phyloP scores from a whole-genome alignment of 768 basidiomycete genomes.

The Rhodosporidiobolus odoratus region DNA sequence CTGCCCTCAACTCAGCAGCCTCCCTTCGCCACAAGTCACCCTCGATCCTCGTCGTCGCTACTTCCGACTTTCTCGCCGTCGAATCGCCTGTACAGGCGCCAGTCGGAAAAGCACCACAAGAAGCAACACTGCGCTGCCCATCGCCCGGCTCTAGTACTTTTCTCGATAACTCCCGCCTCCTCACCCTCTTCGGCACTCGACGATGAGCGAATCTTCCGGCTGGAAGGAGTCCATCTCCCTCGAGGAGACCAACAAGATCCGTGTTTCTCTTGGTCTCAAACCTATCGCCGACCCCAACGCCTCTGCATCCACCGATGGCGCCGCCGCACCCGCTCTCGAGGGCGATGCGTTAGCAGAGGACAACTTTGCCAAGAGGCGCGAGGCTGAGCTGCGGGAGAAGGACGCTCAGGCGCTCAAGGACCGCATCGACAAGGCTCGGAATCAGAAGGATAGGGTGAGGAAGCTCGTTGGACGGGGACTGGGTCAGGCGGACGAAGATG shows the following conservation, averaged over 20 bases:
- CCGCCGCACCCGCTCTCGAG: constrained; percentile 40
- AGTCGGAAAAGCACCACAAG: too few relatives aligned
- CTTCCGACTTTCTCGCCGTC: too few relatives aligned
- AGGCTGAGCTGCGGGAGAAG: constrained; percentile 63
- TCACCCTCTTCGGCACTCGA: neutral
- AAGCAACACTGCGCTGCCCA: too few relatives aligned
- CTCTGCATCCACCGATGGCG: constrained; percentile 7
- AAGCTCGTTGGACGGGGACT: constrained; percentile 89
- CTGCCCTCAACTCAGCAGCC: too few relatives aligned
- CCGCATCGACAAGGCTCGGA: constrained; percentile 83
- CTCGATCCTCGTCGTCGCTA: too few relatives aligned
- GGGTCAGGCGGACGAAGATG: constrained; percentile 67
- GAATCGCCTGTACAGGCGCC: too few relatives aligned
- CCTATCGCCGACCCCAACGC: constrained; percentile 77
- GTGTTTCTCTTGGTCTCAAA: constrained; percentile 86
- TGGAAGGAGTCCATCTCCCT: constrained; percentile 74
- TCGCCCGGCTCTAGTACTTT: too few relatives aligned
- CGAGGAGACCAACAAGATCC: constrained; percentile 93
- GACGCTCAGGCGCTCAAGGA: constrained; percentile 70
- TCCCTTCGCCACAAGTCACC: too few relatives aligned
- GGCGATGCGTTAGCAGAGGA: constrained; percentile 73
- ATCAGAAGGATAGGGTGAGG: constrained; percentile 83
- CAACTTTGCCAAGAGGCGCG: constrained; percentile 72
- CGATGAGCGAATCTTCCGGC: constrained; percentile 4
- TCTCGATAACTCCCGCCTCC: too few relatives aligned